phyloP scores from a whole-genome alignment of 495 filamentous ascomycete genomes.

The Lophiostoma macrostomum region DNA sequence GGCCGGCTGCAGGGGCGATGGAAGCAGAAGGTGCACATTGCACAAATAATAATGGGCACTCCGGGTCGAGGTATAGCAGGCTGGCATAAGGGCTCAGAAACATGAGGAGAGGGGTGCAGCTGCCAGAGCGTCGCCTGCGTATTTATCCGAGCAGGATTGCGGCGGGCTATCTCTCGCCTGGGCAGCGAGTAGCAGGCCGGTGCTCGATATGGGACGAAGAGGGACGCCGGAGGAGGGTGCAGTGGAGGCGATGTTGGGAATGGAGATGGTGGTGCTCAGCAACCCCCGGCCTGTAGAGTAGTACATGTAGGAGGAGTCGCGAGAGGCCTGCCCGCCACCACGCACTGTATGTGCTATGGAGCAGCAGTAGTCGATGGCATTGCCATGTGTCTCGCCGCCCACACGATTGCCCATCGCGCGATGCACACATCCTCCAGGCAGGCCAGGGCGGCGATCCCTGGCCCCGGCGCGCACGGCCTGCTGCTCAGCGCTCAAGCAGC shows the following conservation, averaged over 20 bases:
- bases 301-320: no score
- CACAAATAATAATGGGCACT: neutral
- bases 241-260: neutral
- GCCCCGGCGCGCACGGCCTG: constrained; percentile 8
- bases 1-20: constrained; percentile 22
- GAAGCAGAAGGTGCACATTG: constrained; percentile 24
- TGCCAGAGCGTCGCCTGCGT: constrained; percentile 3
- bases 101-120: neutral
- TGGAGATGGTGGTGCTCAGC: neutral
- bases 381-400: no score
- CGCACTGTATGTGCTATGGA: no score
- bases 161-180: constrained; percentile 4
- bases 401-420: neutral
- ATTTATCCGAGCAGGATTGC: constrained; percentile 14
- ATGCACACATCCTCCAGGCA: neutral
- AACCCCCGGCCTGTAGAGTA: neutral
- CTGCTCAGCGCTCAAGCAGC: constrained; percentile 18
- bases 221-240: neutral
- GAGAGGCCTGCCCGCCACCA: no score
- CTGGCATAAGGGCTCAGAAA: neutral
- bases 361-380: no score
- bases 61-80: neutral
- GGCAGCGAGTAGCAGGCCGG: no score
- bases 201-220: neutral
- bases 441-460: constrained; percentile 5